phyloP scores from a whole-genome alignment of 805 yeast species.

The Ogataea henricii region DNA sequence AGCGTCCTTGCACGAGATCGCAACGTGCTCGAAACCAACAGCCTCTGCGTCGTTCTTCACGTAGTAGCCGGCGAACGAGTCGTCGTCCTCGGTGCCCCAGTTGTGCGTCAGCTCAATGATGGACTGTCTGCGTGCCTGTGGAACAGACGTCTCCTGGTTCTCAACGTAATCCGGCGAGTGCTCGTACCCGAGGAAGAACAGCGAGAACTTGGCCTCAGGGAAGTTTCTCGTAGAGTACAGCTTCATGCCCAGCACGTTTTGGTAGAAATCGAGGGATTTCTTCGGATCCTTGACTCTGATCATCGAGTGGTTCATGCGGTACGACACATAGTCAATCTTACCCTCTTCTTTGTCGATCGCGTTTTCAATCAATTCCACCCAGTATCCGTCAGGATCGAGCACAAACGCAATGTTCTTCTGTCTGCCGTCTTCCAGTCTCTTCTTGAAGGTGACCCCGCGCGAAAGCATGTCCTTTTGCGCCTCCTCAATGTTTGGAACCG shows the following conservation, averaged over 20 bases:
- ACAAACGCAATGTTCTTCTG: conserved; percentile 93
- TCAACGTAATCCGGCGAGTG: conserved; percentile 46
- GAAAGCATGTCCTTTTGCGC: conserved; percentile 60
- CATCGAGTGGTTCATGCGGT: conserved; percentile 86
- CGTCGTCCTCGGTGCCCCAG: conserved; percentile 90
- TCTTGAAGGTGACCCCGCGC: conserved; percentile 74
- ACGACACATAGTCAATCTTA: conserved; percentile 41
- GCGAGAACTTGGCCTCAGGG: conserved; percentile 74
- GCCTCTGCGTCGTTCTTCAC: conserved; percentile 49
- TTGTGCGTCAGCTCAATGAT: conserved; percentile 90
- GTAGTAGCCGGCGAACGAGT: conserved; percentile 71
- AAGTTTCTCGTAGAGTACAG: conserved; percentile 57
- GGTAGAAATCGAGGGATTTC: conserved; percentile 75
- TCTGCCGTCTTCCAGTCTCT: conserved; percentile 85
- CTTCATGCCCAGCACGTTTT: conserved; percentile 78
- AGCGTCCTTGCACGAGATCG: conserved; percentile 69
- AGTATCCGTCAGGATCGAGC: conserved; percentile 93
- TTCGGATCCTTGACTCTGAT: conserved; percentile 85
- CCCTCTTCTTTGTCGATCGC: conserved; percentile 43
- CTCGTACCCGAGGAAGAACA: conserved; percentile 82
- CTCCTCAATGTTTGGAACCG: conserved; percentile 75
- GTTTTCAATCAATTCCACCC: conserved; percentile 86
- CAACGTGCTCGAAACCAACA: conserved; percentile 86
- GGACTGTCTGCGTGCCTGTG: conserved; percentile 56
- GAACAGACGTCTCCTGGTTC: conserved; percentile 36